Conservation (phyloP, 495 filamentous ascomycete genomes). For the Venustampulla echinocandica region DNA sequence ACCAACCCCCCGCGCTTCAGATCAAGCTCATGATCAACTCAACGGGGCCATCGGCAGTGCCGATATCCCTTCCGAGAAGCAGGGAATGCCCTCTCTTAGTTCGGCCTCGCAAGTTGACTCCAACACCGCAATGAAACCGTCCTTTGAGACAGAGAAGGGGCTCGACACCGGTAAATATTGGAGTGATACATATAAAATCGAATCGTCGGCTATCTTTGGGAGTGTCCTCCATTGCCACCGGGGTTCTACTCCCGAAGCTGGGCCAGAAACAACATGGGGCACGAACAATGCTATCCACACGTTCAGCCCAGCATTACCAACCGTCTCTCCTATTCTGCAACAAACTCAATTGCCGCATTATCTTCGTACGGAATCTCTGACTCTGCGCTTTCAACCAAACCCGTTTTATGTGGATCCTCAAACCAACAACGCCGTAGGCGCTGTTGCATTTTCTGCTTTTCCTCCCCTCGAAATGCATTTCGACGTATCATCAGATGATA, state of each 20-base stretch:
- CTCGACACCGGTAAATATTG: conserved; percentile 1
- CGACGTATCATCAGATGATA: neutral
- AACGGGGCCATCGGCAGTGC: conserved; percentile 1
- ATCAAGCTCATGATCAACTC: neutral
- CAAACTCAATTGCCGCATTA: neutral
- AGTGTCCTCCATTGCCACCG: conserved; percentile 6
- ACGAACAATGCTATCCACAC: neutral
- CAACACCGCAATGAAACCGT: neutral
- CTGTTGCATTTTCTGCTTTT: conserved; percentile 13
- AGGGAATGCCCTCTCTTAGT: too few species aligned
- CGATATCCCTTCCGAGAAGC: too few species aligned
- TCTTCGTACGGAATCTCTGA: neutral
- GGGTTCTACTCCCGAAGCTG: neutral
- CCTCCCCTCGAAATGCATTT: conserved; percentile 22
- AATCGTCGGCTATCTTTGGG: conserved; percentile 14
- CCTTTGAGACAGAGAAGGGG: neutral
- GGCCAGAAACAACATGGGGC: neutral
- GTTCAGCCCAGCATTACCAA: conserved; percentile 11
- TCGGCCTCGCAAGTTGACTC: too few species aligned
- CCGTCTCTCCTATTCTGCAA: conserved; percentile 7
- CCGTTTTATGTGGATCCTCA: conserved; percentile 9
- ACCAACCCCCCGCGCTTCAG: neutral
- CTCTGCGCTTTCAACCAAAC: conserved; percentile 21
- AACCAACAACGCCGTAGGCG: conserved; percentile 2
- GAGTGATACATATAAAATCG: neutral